Percentiles rank a stretch among this genome's conserved stretches.
phyloP scores from a whole-genome alignment of 176 grass and related monocot species.

The Zoysia pacifica region DNA sequence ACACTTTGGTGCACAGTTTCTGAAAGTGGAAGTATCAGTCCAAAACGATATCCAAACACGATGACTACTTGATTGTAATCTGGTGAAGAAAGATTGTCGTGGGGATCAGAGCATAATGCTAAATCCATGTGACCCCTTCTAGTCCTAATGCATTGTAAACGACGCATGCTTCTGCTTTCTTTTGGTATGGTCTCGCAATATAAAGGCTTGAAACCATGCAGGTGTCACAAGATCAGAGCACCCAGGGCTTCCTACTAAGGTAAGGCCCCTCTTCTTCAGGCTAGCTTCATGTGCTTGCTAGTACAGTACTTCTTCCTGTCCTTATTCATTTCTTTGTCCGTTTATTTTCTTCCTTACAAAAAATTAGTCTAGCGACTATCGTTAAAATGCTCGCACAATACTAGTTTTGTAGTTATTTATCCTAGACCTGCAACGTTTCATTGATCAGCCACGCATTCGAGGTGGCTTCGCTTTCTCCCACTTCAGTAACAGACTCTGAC shows the following conservation, averaged over 20 bases:
- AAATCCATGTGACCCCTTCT: background rate
- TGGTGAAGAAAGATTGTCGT: conserved; percentile 27
- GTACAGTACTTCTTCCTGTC: background rate
- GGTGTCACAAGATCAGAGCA: conserved; percentile 49
- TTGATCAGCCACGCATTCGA: conserved; percentile 12
- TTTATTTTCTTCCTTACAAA: conserved; percentile 8
- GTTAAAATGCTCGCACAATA: background rate
- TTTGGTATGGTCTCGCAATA: conserved; percentile 30
- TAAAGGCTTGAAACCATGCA: conserved; percentile 47
- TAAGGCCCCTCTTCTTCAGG: conserved; percentile 35
- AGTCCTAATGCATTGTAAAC: conserved; percentile 37
- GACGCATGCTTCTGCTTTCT: conserved; percentile 39
- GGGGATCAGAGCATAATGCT: conserved; percentile 33
- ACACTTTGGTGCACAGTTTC: conserved; percentile 19
- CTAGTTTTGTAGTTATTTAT: conserved; percentile 9
- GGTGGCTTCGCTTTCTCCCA: conserved; percentile 6
- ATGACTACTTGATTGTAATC: conserved; percentile 16
- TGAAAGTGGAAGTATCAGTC: conserved; percentile 14
- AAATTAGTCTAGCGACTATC: background rate
- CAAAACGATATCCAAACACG: background rate
- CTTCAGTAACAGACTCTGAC: background rate
- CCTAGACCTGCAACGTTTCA: conserved; percentile 1
- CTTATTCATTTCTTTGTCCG: background rate
- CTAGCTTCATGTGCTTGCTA: background rate
- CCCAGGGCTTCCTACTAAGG: conserved; percentile 54